Percentiles rank a stretch among this genome's conserved stretches.
phyloP scores from a whole-genome alignment of 345 rosid species.

The Odontarrhena argentea region DNA sequence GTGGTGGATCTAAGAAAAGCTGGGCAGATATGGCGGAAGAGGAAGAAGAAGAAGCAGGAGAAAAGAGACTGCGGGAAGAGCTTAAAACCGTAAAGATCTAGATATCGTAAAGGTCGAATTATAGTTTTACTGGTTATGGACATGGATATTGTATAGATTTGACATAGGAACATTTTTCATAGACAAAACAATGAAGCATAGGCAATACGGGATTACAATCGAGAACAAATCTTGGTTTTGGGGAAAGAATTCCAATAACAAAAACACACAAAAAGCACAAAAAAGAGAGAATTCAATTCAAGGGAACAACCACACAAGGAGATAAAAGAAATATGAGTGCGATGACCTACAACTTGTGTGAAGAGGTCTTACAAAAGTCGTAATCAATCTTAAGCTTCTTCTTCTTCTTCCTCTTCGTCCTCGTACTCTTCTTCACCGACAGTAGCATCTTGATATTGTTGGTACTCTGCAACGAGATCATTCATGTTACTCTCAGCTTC shows the following conservation, averaged over 20 bases:
- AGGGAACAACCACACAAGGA: constrained; percentile 25
- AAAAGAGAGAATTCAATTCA: constrained; percentile 32
- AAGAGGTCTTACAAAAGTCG: constrained; percentile 31
- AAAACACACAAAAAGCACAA: constrained; percentile 33
- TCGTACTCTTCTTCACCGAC: constrained; percentile 42
- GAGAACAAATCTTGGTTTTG: constrained; percentile 33
- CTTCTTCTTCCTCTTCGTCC: constrained; percentile 37
- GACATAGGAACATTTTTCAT: constrained; percentile 21
- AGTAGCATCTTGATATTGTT: constrained; percentile 45
- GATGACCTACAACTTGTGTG: constrained; percentile 15
- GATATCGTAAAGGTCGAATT: not conserved
- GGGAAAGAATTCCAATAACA: constrained; percentile 14
- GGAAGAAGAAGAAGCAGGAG: constrained; percentile 50
- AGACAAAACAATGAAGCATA: constrained; percentile 38
- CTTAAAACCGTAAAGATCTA: not conserved
- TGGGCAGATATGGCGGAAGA: constrained; percentile 91
- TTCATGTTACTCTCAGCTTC: constrained; percentile 47
- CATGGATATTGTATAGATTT: constrained; percentile 28
- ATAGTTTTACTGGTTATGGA: constrained; percentile 9
- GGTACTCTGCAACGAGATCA: constrained; percentile 45
- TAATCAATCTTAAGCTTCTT: constrained; percentile 36
- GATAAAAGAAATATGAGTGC: constrained; percentile 23
- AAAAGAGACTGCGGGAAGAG: constrained; percentile 1
- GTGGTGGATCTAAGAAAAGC: constrained; percentile 48
- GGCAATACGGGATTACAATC: constrained; percentile 32